Percentiles rank a stretch among this genome's conserved stretches.
phyloP scores from a whole-genome alignment of 2,329 filamentous ascomycete genomes.

The Neofusicoccum cordaticola region DNA sequence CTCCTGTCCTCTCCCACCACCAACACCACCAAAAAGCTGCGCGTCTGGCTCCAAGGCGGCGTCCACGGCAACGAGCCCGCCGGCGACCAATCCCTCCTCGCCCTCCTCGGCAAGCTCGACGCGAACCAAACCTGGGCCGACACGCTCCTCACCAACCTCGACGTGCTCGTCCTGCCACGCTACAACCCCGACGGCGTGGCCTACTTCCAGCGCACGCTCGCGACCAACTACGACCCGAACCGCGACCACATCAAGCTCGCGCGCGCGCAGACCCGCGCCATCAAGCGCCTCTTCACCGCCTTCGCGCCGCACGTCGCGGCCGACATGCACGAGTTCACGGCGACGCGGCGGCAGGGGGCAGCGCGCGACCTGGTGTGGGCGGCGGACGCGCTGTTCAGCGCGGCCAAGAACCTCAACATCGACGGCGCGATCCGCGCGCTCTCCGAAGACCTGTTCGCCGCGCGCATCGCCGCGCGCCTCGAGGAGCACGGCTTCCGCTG shows the following conservation, averaged over 20 bases:
- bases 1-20: conserved; percentile 24
- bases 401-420: conserved; percentile 39
- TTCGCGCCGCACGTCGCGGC: conserved; percentile 35
- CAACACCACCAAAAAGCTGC: conserved; percentile 27
- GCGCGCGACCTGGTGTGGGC: conserved; percentile 30
- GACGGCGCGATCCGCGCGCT: conserved; percentile 32
- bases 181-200: conserved; percentile 38
- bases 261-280: conserved; percentile 34
- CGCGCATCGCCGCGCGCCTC: conserved; percentile 31
- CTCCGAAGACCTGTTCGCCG: conserved; percentile 33
- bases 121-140: conserved; percentile 31
- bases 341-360: conserved; percentile 25
- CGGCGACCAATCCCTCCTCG: conserved; percentile 35
- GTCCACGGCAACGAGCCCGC: conserved; percentile 40
- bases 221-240: conserved; percentile 38
- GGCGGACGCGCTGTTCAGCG: conserved; percentile 35
- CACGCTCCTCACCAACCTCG: conserved; percentile 30
- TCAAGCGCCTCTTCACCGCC: conserved; percentile 31
- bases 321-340: conserved; percentile 38
- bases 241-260: conserved; percentile 37
- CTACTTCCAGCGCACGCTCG: conserved; percentile 36
- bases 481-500: conserved; percentile 29
- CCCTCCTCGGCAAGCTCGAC: conserved; percentile 35
- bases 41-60: conserved; percentile 37
- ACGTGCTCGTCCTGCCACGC: conserved; percentile 34